Evolutionary conservation across 169 alveolate genomes (phyloP).

Genomic region (Babesia divergens): DNA sequence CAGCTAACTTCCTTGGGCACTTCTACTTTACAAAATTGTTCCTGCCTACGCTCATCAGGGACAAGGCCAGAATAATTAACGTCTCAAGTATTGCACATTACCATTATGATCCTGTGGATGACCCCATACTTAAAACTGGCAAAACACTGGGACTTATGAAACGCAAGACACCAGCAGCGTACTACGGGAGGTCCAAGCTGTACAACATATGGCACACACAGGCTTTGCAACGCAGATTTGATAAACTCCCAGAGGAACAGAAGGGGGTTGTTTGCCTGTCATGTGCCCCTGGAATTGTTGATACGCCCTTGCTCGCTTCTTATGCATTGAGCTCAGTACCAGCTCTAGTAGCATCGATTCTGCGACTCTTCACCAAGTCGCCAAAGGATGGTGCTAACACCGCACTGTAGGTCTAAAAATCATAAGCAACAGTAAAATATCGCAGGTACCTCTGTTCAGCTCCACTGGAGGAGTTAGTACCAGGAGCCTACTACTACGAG

Average conservation of each 20-base stretch:
- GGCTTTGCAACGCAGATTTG: constrained; percentile 52
- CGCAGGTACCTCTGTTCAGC: constrained; percentile 47
- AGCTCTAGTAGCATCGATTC: not conserved
- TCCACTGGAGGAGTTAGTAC: constrained; percentile 17
- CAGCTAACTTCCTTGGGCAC: constrained; percentile 59
- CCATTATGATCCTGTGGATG: constrained; percentile 42
- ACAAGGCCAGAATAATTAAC: constrained; percentile 38
- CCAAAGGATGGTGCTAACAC: constrained; percentile 60
- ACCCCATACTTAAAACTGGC: constrained; percentile 8
- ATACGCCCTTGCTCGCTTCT: constrained; percentile 17
- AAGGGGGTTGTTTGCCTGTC: constrained; percentile 26
- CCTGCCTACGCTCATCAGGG: constrained; percentile 10
- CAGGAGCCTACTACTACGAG: constrained; percentile 56
- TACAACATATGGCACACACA: constrained; percentile 56
- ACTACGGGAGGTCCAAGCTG: constrained; percentile 53
- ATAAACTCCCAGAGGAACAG: not conserved
- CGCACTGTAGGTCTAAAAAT: constrained; percentile 14
- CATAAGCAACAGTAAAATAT: not conserved
- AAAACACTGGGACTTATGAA: not conserved
- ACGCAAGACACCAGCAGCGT: not conserved
- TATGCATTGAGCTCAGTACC: not conserved
- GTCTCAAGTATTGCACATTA: constrained; percentile 63
- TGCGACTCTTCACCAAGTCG: constrained; percentile 5
- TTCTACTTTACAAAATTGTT: constrained; percentile 42
- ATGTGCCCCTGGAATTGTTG: constrained; percentile 53